Evolutionary conservation across 2,329 filamentous ascomycete genomes (phyloP).

Genomic region (Colletotrichum destructivum): DNA sequence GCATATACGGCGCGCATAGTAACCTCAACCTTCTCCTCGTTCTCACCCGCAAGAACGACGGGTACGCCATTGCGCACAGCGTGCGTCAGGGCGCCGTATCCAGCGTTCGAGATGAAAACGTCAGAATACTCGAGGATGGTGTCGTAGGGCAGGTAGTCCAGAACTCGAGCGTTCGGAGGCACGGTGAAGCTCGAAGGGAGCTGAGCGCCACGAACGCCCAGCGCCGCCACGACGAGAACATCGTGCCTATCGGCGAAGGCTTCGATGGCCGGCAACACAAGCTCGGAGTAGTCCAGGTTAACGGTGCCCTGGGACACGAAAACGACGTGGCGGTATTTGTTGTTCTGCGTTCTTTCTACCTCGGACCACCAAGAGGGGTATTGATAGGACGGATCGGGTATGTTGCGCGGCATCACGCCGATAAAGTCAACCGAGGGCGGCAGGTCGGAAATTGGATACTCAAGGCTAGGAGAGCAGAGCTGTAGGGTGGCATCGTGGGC

Average conservation of each 20-base stretch:
- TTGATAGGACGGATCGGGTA: slow-evolving; percentile 47
- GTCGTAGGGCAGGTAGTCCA: slow-evolving; percentile 66
- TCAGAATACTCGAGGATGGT: slow-evolving; percentile 59
- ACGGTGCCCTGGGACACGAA: slow-evolving; percentile 65
- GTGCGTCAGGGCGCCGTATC: slow-evolving; percentile 64
- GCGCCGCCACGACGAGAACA: slow-evolving; percentile 51
- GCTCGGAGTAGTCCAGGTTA: slow-evolving; percentile 54
- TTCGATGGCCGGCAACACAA: slow-evolving; percentile 61
- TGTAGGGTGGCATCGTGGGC: slow-evolving; percentile 54
- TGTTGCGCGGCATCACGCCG: slow-evolving; percentile 57
- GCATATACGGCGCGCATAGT: slow-evolving; percentile 58
- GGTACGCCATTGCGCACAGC: slow-evolving; percentile 62
- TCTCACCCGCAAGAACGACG: slow-evolving; percentile 61
- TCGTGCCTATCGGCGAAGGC: slow-evolving; percentile 59
- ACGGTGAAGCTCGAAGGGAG: slow-evolving; percentile 13
- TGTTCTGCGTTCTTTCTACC: slow-evolving; percentile 48
- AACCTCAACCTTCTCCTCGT: slow-evolving; percentile 60
- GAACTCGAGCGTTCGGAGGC: slow-evolving; percentile 59
- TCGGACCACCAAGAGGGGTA: slow-evolving; percentile 63
- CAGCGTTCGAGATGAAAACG: slow-evolving; percentile 65
- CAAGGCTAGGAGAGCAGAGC: slow-evolving; percentile 56
- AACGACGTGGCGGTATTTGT: slow-evolving; percentile 50
- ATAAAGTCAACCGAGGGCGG: slow-evolving; percentile 58
- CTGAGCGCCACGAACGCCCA: slow-evolving; percentile 47
- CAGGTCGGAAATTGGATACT: slow-evolving; percentile 56